A percentile compares a stretch with the other conserved stretches of the same genome.
Evolutionary conservation across 495 filamentous ascomycete species (phyloP).

Genomic region (Rostrohypoxylon terebratum): DNA sequence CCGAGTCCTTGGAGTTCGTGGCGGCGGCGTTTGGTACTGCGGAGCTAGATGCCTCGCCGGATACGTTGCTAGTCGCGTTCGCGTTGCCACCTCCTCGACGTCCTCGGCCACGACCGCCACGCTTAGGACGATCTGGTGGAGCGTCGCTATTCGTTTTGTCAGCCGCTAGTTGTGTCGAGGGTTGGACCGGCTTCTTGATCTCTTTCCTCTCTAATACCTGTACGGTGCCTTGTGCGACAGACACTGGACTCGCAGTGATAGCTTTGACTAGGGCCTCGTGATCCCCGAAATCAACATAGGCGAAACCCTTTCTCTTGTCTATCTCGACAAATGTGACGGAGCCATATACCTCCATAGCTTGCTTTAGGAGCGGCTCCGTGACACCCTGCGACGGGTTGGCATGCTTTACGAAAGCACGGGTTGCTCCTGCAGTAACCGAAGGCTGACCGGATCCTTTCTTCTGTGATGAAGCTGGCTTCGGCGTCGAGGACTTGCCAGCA

Average conservation of each 20-base stretch:
- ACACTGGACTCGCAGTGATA: slow-evolving; percentile 81
- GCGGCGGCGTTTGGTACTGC: background rate
- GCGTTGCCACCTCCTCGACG: slow-evolving; percentile 34
- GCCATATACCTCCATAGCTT: slow-evolving; percentile 77
- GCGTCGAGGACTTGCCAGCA: slow-evolving; percentile 41
- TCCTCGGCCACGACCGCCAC: slow-evolving; percentile 39
- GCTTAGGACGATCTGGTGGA: slow-evolving; percentile 41
- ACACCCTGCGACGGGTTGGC: slow-evolving; percentile 92
- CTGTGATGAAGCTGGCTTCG: slow-evolving; percentile 38
- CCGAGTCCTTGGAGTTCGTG: slow-evolving; percentile 6
- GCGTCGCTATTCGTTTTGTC: slow-evolving; percentile 32
- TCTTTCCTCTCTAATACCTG: slow-evolving; percentile 87
- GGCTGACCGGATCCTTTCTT: slow-evolving; percentile 44
- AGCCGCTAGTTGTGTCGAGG: slow-evolving; percentile 24
- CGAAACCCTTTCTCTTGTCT: slow-evolving; percentile 92
- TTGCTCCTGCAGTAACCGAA: slow-evolving; percentile 66
- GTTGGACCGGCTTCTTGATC: slow-evolving; percentile 45
- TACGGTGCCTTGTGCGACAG: slow-evolving; percentile 84
- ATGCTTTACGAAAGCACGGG: slow-evolving; percentile 92
- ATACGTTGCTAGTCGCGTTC: background rate
- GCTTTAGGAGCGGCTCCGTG: slow-evolving; percentile 78
- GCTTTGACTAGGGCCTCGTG: slow-evolving; percentile 77
- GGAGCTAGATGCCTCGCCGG: slow-evolving; percentile 28
- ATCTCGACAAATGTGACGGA: slow-evolving; percentile 82
- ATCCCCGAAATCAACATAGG: slow-evolving; percentile 86